Base-by-base conservation (phyloP, 2,329 filamentous ascomycete species). In the Microascus cirrosus region DNA sequence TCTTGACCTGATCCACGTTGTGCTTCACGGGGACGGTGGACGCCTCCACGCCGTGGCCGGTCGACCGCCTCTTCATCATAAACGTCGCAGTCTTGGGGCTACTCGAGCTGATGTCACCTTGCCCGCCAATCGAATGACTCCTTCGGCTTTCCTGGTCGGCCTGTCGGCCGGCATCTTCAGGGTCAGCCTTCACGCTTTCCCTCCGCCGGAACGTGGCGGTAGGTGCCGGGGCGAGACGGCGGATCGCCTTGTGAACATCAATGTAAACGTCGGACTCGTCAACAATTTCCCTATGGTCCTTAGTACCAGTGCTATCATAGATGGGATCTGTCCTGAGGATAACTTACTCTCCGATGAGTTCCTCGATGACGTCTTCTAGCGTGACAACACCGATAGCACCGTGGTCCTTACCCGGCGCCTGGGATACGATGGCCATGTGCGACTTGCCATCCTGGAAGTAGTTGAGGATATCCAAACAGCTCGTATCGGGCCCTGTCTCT, bases 371-470 rank as follows among this genome's bases (percentile, higher is more conserved):
- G 70, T 99, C 94, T 70, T 99, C 94, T 2, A 99, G 76, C 0
- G 94, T 99, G 18, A 99, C 90, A 3, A 99, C 94, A 58, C 94
- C 94, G 13, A 96, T 77, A 6, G 92, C 91, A 53, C 94, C 94
- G 65, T 89, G 85, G 66, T 95, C 86, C 63, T 95, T 90, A n/a
- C 93, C 92, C 1, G 94, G 94, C 35, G 73, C 79, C 66, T 96
- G 89, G 0, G 93, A 96, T 10, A 97, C 94, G 32, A 99, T 77
- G 0, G 97, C 93, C 92, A 99, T 96, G 71, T 99, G 94, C 1
- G 92, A 96, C 71, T 99, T 99, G 65, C 94, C 94, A 76, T 99
- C 94, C 71, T 99, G 94, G 76, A 99, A 99, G 73, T 96, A 99
- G 74, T 99, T 99, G 74, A 99, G 90, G 66, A 99, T 97, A 70